Conservation (phyloP, 331 rosid genomes). For the Quercus phellos region DNA sequence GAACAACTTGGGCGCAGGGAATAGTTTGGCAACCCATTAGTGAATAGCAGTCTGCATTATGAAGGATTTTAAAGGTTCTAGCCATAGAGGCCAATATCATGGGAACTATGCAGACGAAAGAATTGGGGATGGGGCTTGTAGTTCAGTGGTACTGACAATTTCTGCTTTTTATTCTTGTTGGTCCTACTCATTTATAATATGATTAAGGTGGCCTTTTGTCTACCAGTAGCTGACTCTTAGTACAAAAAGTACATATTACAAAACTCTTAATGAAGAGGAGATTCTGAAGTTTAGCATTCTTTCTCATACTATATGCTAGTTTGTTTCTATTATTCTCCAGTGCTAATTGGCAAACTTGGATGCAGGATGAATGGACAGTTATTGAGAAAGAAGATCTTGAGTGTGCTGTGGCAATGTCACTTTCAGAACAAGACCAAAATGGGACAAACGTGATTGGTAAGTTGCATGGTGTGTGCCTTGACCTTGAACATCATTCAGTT, state of each 20-base stretch:
- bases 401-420: slow-evolving; percentile 61
- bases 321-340: neutral
- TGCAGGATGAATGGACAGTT: slow-evolving; percentile 61
- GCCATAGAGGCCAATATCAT: slow-evolving; percentile 42
- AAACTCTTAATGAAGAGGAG: slow-evolving; percentile 7
- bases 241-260: slow-evolving; percentile 9
- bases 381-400: slow-evolving; percentile 52
- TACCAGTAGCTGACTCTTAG: neutral
- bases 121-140: slow-evolving; percentile 44
- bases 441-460: slow-evolving; percentile 55
- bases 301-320: neutral
- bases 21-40: slow-evolving; percentile 23
- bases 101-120: slow-evolving; percentile 47
- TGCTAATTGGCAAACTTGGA: slow-evolving; percentile 24
- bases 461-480: slow-evolving; percentile 16
- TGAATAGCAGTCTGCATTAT: slow-evolving; percentile 29
- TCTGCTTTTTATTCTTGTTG: slow-evolving; percentile 12
- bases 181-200: neutral
- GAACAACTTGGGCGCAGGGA: slow-evolving; percentile 32
- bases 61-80: slow-evolving; percentile 64
- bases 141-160: slow-evolving; percentile 48
- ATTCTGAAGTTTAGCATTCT: slow-evolving; percentile 25
- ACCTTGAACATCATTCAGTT: slow-evolving; percentile 1
- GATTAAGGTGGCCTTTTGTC: slow-evolving; percentile 13
- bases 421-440: slow-evolving; percentile 53